phyloP scores from a whole-genome alignment of 371 early-diverging fungal genomes.

The Mucor indicus region DNA sequence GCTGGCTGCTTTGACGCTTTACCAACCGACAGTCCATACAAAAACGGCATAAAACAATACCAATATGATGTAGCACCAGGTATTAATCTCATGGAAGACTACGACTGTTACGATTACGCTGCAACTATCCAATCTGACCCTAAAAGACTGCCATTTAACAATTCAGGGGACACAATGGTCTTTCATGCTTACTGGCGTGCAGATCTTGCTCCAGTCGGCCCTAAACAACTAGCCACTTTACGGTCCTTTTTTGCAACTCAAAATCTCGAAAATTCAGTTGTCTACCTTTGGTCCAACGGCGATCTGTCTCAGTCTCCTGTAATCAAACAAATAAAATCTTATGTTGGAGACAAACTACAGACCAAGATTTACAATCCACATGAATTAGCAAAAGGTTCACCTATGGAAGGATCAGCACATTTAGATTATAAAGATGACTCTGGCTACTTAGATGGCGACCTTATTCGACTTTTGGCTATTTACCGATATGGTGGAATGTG shows the following conservation, averaged over 20 bases:
- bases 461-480: conserved; percentile 45
- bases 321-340: conserved; percentile 30
- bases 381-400: conserved; percentile 39
- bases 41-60: conserved; percentile 19
- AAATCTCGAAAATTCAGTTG: conserved; percentile 25
- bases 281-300: conserved; percentile 54
- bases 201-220: conserved; percentile 44
- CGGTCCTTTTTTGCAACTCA: conserved; percentile 33
- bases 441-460: conserved; percentile 54
- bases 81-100: conserved; percentile 41
- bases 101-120: conserved; percentile 55
- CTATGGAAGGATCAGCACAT: conserved; percentile 46
- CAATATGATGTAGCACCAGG: conserved; percentile 45
- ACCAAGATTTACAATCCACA: conserved; percentile 31
- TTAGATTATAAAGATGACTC: conserved; percentile 40
- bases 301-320: conserved; percentile 33
- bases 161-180: conserved; percentile 19
- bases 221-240: conserved; percentile 42
- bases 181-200: conserved; percentile 58
- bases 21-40: conserved; percentile 35
- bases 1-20: conserved; percentile 44
- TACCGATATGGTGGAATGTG: conserved; percentile 56
- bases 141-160: no score
- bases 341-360: conserved; percentile 39
- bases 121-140: conserved; percentile 27